Evolutionary conservation across 768 basidiomycete genomes (phyloP), one percentile per base, ranked within the genome.

Genomic region (Lyophyllum semitale): DNA sequence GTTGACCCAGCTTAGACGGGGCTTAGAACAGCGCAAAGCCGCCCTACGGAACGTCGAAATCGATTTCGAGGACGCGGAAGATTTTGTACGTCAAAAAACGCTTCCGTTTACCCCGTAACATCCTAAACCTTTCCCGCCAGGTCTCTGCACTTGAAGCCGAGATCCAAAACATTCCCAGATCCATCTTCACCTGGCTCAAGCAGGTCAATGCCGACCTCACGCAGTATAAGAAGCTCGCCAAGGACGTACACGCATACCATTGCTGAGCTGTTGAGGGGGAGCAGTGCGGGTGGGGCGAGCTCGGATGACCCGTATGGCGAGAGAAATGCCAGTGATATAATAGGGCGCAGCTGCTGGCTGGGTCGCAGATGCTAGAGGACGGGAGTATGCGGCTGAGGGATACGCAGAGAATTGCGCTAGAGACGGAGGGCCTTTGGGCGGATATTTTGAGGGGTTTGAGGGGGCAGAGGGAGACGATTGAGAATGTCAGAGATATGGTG

Each of bases 111-210:
- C 8, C 18, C 17, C 7, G 17, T 18, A 37, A 22, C n/a, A n/a
- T 15, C 25, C 17, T 26, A 37, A n/a, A 15, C 11, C 13, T 30
- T 12, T 27, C 26, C 4, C 40, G n/a, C 30, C 13, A 97, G 94
- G 79, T 97, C 54, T 92, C 92, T 33, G 95, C 96, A 77, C 91
- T 98, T 79, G 93, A 96, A 70, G 82, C 95, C 38, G 95, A 97
- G 71, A 85, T 95, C 9, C 93, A 93, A 57, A 92, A 91, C 1
- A 94, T 96, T 67, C 93, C 94, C 0, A 82, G 89, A 64, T 93
- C 91, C 20, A 81, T 96, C 66, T 78, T 84, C 51, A 64, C 77
- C 11, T 82, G 89, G 53, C 78, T 95, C 41, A 84, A 82, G 61
- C 74, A 84, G 26, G 81, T 84, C 44, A 93, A 93, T 66, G 68